These are phyloP conservation scores for Gyrodon lividus DNA, from an alignment of 768 basidiomycete genomes.

Conservation along the genomic window DNA sequence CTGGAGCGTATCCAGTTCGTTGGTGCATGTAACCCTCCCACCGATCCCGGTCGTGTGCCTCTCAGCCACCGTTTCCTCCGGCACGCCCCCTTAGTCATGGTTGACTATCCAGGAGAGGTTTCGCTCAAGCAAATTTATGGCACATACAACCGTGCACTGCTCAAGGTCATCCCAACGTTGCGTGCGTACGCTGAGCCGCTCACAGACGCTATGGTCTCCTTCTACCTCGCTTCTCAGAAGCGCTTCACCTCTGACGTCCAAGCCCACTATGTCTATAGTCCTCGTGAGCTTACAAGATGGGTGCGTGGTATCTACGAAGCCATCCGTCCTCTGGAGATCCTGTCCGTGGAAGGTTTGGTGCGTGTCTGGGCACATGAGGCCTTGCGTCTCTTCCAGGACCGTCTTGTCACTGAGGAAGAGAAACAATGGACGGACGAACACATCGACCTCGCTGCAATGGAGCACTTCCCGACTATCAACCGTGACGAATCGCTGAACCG, in stretches of 20 bases:
- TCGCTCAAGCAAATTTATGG: slow-evolving; percentile 98
- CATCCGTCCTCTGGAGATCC: slow-evolving; percentile 88
- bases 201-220: slow-evolving; percentile 95
- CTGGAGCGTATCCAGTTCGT: slow-evolving; percentile 99
- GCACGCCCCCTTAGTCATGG: slow-evolving; percentile 97
- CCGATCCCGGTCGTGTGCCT: slow-evolving; percentile 98
- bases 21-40: slow-evolving; percentile 98
- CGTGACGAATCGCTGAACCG: slow-evolving; percentile 80
- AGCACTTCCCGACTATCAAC: slow-evolving; percentile 93
- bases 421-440: slow-evolving; percentile 93
- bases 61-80: slow-evolving; percentile 96
- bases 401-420: slow-evolving; percentile 91
- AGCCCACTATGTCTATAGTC: slow-evolving; percentile 98
- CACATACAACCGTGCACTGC: slow-evolving; percentile 92
- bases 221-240: slow-evolving; percentile 92
- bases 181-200: slow-evolving; percentile 91
- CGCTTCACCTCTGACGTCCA: slow-evolving; percentile 96
- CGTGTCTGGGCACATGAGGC: slow-evolving; percentile 99
- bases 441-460: slow-evolving; percentile 78
- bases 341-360: slow-evolving; percentile 92
- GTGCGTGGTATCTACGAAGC: slow-evolving; percentile 97
- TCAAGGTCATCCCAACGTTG: slow-evolving; percentile 93
- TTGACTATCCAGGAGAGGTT: slow-evolving; percentile 96
- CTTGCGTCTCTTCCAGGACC: slow-evolving; percentile 94
- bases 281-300: slow-evolving; percentile 98